Evolutionary conservation across 768 basidiomycete genomes (phyloP).

Genomic region (Lanmaoa pseudosensibilis): DNA sequence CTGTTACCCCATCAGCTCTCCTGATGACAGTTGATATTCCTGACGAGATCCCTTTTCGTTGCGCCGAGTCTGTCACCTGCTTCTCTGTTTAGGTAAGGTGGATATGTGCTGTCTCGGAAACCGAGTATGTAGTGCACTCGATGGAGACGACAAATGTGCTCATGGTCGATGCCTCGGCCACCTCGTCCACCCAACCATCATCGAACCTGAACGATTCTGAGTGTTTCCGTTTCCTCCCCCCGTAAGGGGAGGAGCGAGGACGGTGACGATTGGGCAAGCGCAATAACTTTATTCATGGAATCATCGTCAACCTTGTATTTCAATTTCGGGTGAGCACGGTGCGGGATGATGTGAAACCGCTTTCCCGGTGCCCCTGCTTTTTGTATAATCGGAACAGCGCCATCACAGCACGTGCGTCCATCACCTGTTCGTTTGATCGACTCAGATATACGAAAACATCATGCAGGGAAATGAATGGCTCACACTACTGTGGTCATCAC

Average conservation of each 20-base stretch:
- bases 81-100: not conserved
- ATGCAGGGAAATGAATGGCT: constrained; percentile 21
- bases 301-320: not conserved
- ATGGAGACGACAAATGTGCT: not conserved
- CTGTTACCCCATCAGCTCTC: constrained; percentile 18
- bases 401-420: constrained; percentile 94
- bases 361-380: constrained; percentile 81
- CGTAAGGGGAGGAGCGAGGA: not conserved
- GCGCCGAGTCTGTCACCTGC: not conserved
- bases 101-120: not conserved
- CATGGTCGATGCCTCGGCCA: not conserved
- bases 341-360: constrained; percentile 28
- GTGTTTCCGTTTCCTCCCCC: constrained; percentile 20
- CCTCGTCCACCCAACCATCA: not conserved
- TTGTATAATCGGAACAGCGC: constrained; percentile 84
- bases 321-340: not conserved
- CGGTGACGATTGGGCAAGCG: not conserved
- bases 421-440: constrained; percentile 53
- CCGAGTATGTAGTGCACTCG: not conserved
- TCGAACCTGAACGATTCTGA: not conserved
- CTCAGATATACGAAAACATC: not conserved
- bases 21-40: constrained; percentile 53
- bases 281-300: not conserved
- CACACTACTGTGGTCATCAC: constrained; percentile 89
- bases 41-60: constrained; percentile 62